Base-by-base conservation (phyloP, 1,284 basidiomycete species). In the Ustilago tritici region DNA sequence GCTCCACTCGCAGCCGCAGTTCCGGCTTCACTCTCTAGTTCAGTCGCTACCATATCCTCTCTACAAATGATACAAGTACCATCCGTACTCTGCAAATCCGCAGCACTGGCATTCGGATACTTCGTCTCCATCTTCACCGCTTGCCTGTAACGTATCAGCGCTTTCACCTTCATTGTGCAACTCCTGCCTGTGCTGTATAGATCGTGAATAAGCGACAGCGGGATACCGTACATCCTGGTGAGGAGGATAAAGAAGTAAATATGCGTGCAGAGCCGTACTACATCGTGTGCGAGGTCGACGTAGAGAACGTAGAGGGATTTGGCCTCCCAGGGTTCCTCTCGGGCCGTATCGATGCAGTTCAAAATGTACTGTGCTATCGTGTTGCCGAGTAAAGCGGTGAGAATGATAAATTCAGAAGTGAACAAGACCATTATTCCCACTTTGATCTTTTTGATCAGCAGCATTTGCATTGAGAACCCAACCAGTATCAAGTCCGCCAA, bases 291-390 rank as follows among this genome's bases (percentile, higher is more conserved):
- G 50, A 98, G 88, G 82, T 98, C 96, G 75, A 98, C 91, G 84
- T 97, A 98, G 88, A 98, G 97, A 15, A 94, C 89, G 88, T 92
- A 96, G 91, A 98, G 96, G 88, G 93, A 95, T 89, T 99, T 99
- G 83, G 93, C 92, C 87, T 99, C 95, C 97, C 96, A 99, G 3
- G 79, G 78, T 49, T 81, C 84, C 32, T 81, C 76, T 2, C 55
- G 46, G 4, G 62, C 72, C 72, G 70, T 74, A 84, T 98, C 97
- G 76, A 93, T 90, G 28, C 92, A 87, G 63, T 92, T 94, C 69
- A 98, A 90, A n/a, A 90, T 79, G 86, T 99, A 99, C 85, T 95
- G 94, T 60, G 92, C 89, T 61, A 92, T 91, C 7, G 92, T 91
- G 72, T 94, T 94, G 67, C 92, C 88, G 3, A 92, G 89, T 68